Evolutionary conservation across 306 rosid species (phyloP).

Genomic region (Lathyrus sativus): DNA sequence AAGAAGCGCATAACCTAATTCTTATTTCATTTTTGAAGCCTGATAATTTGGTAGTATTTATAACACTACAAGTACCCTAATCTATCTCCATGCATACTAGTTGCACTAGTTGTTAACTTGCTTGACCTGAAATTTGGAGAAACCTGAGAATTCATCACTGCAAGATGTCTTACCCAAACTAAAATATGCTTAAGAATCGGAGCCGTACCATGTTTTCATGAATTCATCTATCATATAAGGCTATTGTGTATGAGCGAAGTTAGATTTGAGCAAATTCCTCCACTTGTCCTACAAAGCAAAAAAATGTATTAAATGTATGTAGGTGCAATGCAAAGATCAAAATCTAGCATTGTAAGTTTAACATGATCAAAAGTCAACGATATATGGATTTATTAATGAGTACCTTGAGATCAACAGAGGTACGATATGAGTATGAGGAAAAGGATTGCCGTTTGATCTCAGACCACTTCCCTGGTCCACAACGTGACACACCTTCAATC

Average conservation of each 20-base stretch:
- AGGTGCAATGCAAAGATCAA: not conserved
- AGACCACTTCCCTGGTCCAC: conserved; percentile 98
- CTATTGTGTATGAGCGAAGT: conserved; percentile 66
- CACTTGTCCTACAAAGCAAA: conserved; percentile 85
- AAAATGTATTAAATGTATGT: conserved; percentile 23
- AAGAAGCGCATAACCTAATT: conserved; percentile 38
- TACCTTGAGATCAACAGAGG: conserved; percentile 98
- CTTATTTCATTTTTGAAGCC: conserved; percentile 30
- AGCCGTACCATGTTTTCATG: conserved; percentile 73
- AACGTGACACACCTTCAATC: conserved; percentile 86
- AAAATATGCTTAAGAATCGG: conserved; percentile 78
- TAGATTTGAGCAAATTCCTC: conserved; percentile 96
- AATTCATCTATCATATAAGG: conserved; percentile 61
- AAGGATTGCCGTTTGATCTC: conserved; percentile 91
- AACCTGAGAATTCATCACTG: conserved; percentile 74
- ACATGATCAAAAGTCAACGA: conserved; percentile 13
- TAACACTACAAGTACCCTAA: conserved; percentile 73
- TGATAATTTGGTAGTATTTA: conserved; percentile 53
- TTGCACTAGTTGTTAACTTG: conserved; percentile 50
- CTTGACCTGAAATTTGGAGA: conserved; percentile 59
- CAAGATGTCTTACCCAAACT: conserved; percentile 82
- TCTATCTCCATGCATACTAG: conserved; percentile 49
- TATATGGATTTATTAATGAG: conserved; percentile 16
- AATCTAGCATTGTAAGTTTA: not conserved
- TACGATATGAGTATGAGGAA: conserved; percentile 82